phyloP scores from a whole-genome alignment of 345 rosid genomes.

The Barbarea vulgaris region DNA sequence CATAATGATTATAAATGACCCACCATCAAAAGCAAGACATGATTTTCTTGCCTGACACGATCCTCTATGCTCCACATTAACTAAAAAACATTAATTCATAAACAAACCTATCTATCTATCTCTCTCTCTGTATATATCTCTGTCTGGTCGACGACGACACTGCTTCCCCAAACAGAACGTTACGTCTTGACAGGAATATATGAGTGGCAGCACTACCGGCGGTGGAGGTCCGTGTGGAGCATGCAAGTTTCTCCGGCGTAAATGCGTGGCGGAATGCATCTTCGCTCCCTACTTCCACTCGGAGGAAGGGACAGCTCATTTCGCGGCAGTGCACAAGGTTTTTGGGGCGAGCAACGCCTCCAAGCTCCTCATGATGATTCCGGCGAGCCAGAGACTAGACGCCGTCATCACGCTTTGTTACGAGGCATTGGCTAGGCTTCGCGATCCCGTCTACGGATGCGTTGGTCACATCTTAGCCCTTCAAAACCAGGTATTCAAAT shows the following conservation, averaged over 20 bases:
- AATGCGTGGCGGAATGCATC: slow-evolving; percentile 75
- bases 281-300: slow-evolving; percentile 86
- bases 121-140: neutral
- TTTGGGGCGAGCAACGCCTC: slow-evolving; percentile 92
- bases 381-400: slow-evolving; percentile 62
- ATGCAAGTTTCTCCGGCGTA: slow-evolving; percentile 79
- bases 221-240: slow-evolving; percentile 81
- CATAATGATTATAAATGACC: slow-evolving; percentile 39
- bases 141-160: slow-evolving; percentile 19
- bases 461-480: slow-evolving; percentile 76
- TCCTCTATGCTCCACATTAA: slow-evolving; percentile 31
- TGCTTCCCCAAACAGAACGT: neutral
- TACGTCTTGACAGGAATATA: slow-evolving; percentile 26
- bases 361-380: slow-evolving; percentile 66
- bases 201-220: slow-evolving; percentile 36
- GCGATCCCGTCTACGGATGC: slow-evolving; percentile 86
- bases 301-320: slow-evolving; percentile 73
- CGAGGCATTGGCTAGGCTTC: slow-evolving; percentile 76
- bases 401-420: slow-evolving; percentile 77
- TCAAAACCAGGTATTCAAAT: slow-evolving; percentile 66
- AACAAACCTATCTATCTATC: neutral
- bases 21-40: slow-evolving; percentile 42
- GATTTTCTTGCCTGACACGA: slow-evolving; percentile 35
- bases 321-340: slow-evolving; percentile 84
- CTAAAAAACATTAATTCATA: neutral